These are phyloP conservation scores for Plasmodium berghei DNA, from an alignment of 169 alveolate species.

Conservation along the genomic window DNA sequence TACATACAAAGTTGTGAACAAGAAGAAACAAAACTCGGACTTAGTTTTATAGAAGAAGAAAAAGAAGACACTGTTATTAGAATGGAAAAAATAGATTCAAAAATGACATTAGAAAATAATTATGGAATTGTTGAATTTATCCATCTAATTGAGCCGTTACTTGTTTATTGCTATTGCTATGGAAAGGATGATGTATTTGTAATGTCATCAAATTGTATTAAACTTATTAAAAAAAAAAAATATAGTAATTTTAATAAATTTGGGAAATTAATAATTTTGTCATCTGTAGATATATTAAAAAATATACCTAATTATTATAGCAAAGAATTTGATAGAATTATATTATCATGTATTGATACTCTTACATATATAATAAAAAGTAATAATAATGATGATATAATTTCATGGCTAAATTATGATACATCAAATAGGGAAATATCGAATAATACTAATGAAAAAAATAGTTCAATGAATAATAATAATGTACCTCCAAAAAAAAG, in stretches of 20 bases:
- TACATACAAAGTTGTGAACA: background rate
- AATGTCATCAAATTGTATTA: constrained; percentile 61
- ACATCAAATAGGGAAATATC: constrained; percentile 7
- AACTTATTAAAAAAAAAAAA: constrained; percentile 45
- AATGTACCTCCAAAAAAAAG: constrained; percentile 2
- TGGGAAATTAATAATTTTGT: constrained; percentile 64
- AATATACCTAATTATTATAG: constrained; percentile 76
- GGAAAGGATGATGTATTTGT: constrained; percentile 74
- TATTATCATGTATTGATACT: constrained; percentile 53
- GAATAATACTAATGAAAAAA: background rate
- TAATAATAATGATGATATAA: constrained; percentile 37
- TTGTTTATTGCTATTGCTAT: constrained; percentile 71
- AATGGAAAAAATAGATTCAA: background rate
- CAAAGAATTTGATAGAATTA: constrained; percentile 65
- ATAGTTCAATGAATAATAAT: background rate
- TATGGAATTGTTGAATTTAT: constrained; percentile 34
- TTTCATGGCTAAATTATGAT: constrained; percentile 61
- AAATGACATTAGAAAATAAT: background rate
- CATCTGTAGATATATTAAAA: constrained; percentile 67
- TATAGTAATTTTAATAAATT: constrained; percentile 46
- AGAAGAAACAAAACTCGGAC: background rate
- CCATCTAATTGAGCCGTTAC: constrained; percentile 54
- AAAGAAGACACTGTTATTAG: background rate
- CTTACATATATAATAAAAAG: constrained; percentile 42
- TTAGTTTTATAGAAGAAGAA: background rate